phyloP scores from a whole-genome alignment of 2,329 filamentous ascomycete genomes.

The Colletotrichum abscissum region DNA sequence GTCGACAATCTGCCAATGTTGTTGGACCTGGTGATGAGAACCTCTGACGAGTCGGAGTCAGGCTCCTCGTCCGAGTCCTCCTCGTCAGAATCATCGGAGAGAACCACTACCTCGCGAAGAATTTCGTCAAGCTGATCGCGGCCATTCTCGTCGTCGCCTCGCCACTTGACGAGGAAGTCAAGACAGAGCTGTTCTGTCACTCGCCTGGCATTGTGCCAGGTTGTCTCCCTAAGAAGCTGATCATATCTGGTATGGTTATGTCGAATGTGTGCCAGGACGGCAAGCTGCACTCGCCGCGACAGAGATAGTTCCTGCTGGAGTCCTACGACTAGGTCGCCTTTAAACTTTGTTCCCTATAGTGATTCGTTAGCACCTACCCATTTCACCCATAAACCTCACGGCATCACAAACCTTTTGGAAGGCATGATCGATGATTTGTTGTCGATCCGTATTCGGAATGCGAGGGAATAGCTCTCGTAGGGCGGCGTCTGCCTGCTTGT shows the following conservation, averaged over 20 bases:
- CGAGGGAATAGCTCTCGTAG: constrained; percentile 73
- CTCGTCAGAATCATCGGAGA: constrained; percentile 65
- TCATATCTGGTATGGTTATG: constrained; percentile 77
- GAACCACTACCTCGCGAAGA: constrained; percentile 73
- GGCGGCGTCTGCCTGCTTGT: constrained; percentile 70
- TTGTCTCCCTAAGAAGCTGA: constrained; percentile 66
- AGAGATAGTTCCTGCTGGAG: constrained; percentile 66
- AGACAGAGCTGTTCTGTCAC: constrained; percentile 70
- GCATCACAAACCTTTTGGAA: constrained; percentile 67
- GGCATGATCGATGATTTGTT: constrained; percentile 70
- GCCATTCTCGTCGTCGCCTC: constrained; percentile 76
- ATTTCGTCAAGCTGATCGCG: constrained; percentile 76
- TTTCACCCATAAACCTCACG: neutral
- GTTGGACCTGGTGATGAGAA: constrained; percentile 33
- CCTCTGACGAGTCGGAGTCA: constrained; percentile 44
- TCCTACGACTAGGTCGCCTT: constrained; percentile 68
- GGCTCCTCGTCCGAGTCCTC: constrained; percentile 49
- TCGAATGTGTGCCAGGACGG: constrained; percentile 74
- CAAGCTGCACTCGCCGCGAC: constrained; percentile 72
- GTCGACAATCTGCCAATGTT: constrained; percentile 8
- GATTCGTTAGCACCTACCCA: constrained; percentile 14
- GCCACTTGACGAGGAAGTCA: constrained; percentile 77
- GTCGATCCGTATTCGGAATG: constrained; percentile 73
- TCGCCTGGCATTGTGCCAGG: constrained; percentile 69
- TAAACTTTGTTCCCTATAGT: constrained; percentile 60